A percentile compares a stretch with the other conserved stretches of the same genome.
These are phyloP conservation scores for Aspergillus transmontanensis DNA, from an alignment of 2,329 filamentous ascomycete genomes.

Conservation along the genomic window DNA sequence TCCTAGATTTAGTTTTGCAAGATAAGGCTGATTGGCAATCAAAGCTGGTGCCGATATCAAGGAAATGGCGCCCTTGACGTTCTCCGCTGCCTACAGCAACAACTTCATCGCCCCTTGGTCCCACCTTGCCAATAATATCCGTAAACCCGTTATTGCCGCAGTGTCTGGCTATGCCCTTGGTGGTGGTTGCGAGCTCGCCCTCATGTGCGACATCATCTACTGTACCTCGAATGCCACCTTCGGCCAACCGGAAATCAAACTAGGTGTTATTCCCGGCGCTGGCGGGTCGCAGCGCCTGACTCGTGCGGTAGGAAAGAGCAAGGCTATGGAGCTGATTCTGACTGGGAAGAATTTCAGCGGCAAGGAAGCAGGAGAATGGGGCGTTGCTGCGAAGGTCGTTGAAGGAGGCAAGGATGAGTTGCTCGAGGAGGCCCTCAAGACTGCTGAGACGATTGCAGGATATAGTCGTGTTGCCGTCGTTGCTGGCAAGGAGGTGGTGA, in stretches of 20 bases:
- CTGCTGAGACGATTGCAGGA: conserved; percentile 84
- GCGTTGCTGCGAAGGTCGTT: conserved; percentile 81
- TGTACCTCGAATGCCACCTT: conserved; percentile 85
- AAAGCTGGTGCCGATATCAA: conserved; percentile 94
- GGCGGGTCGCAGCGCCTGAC: conserved; percentile 90
- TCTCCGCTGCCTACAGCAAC: conserved; percentile 80
- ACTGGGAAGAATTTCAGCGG: conserved; percentile 84
- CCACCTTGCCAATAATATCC: conserved; percentile 76
- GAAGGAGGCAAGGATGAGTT: conserved; percentile 74
- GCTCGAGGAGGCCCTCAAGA: conserved; percentile 77
- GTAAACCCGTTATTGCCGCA: conserved; percentile 92
- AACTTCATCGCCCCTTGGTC: conserved; percentile 98
- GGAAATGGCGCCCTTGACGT: conserved; percentile 93
- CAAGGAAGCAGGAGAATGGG: conserved; percentile 84
- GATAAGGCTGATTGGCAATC: background rate
- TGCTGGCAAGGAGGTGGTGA: conserved; percentile 96
- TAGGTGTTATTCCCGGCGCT: conserved; percentile 88
- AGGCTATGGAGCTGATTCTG: conserved; percentile 88
- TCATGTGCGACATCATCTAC: conserved; percentile 97
- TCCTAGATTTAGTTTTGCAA: background rate
- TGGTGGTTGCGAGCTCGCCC: conserved; percentile 91
- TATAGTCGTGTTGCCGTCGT: conserved; percentile 85
- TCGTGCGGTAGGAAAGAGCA: conserved; percentile 77
- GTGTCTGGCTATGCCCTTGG: conserved; percentile 94
- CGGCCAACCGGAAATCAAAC: conserved; percentile 95